These are phyloP conservation scores for Aureobasidium sp. DNA, from an alignment of 2,329 filamentous ascomycete genomes.

Conservation along the genomic window DNA sequence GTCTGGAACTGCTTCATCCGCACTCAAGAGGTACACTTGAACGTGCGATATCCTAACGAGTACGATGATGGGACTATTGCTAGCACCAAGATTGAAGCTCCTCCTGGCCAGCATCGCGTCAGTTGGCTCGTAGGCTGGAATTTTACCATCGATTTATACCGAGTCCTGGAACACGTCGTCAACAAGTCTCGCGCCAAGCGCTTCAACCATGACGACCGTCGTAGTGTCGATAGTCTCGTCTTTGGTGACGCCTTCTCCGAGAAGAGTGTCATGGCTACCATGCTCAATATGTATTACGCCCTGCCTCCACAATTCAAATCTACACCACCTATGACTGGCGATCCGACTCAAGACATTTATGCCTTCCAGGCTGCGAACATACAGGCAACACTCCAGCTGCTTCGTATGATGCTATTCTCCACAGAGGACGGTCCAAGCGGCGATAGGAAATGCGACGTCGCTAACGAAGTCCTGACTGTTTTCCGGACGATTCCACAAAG, in stretches of 20 bases:
- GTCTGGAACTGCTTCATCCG: slow-evolving; percentile 43
- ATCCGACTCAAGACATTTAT: slow-evolving; percentile 31
- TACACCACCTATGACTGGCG: slow-evolving; percentile 22
- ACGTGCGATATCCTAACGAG: slow-evolving; percentile 42
- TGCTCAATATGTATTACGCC: slow-evolving; percentile 22
- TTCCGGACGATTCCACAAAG: slow-evolving; percentile 36
- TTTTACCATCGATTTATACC: slow-evolving; percentile 49
- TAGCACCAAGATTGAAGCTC: slow-evolving; percentile 16
- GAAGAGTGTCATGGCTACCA: slow-evolving; percentile 22
- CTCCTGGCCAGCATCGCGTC: slow-evolving; percentile 4
- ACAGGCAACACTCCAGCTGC: slow-evolving; percentile 38
- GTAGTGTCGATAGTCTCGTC: slow-evolving; percentile 17
- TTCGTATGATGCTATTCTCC: slow-evolving; percentile 39
- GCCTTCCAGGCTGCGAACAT: slow-evolving; percentile 46
- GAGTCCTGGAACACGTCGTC: slow-evolving; percentile 45
- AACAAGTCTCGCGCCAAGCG: slow-evolving; percentile 17
- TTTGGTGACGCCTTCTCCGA: slow-evolving; percentile 21
- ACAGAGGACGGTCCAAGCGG: slow-evolving; percentile 19
- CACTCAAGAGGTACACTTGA: slow-evolving; percentile 37
- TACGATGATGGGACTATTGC: slow-evolving; percentile 39
- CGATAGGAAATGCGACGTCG: slow-evolving; percentile 38
- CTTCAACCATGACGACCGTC: slow-evolving; percentile 17
- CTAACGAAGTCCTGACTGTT: slow-evolving; percentile 34
- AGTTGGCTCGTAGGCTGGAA: slow-evolving; percentile 51
- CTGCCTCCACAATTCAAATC: slow-evolving; percentile 25